Evolutionary conservation across 495 filamentous ascomycete species (phyloP), one percentile per base, ranked within the genome.

Genomic region (Talaromyces ruber): DNA sequence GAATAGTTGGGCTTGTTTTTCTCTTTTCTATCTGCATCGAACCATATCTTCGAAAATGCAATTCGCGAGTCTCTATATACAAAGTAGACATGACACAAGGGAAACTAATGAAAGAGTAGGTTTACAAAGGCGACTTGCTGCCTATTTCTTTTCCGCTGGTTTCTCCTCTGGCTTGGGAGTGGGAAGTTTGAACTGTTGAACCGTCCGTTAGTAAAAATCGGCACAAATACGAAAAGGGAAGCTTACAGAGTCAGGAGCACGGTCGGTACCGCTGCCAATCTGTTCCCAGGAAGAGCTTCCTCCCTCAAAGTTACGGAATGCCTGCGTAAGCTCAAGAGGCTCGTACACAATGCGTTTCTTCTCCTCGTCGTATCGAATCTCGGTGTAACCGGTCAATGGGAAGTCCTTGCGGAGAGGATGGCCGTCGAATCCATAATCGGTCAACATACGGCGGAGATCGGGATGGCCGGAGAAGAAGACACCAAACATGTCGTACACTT

Each of bases 271-370:
- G 57, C 84, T 72, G 55, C 95, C 93, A 71, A 99, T 86, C 71
- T 93, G 93, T 75, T 99, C 92, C 92, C 93, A 81, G 50, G 73
- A 67, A 39, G 79, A 71, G 57, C 84, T 86, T 54, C 90, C 91
- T 50, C 91, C 89, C 77, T 97, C 90, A 69, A 99, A 99, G 77
- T 99, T 98, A 65, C 95, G 86, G 85, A 93, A 98, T n/a, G 94
- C 94, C 77, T 98, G 94, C 7, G 95, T 97, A 74, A 98, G 80
- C 78, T 98, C 94, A 59, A 98, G 81, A 11, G 95, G 94, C 82
- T 98, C 95, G 32, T 94, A 91, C 61, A 99, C 93, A 72, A 98
- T 97, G 59, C 95, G 84, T 85, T 99, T 98, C 89, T 98, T 99
- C 84, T 98, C 95, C 74, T 99, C 95, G 69, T 97, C 93, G 68